Evolutionary conservation across 1,139 yeast genomes (phyloP), one percentile per base, ranked within the genome.

Genomic region (Debaryomyces coudertii): DNA sequence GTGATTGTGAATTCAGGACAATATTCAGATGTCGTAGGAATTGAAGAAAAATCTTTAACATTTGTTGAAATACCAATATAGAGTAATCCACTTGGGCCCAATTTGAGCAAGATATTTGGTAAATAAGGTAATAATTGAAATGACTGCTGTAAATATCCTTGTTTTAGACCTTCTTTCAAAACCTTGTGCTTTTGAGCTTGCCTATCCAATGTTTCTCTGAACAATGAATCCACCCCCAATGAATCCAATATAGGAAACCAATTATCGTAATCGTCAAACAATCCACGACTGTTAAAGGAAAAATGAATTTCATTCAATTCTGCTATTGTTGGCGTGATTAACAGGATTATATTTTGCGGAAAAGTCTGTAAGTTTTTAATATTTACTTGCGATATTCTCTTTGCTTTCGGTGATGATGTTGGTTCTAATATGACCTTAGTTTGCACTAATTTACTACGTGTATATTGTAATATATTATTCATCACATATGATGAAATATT

Each of bases 241-340:
- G 78, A 63, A 58, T 89, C 96, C 18, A 89, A 65, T 1, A 83
- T 68, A 1, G 87, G 87, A 64, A 89, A 89, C 96, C 96, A 90
- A 3, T 64, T 56, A 42, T 84, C 85, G 22, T 77, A 66, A 53
- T 84, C 92, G 39, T 72, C 72, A 59, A 87, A 86, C 41, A 70
- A 65, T 5, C 76, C 90, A 2, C 62, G 53, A 0, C 54, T 54
- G 5, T 68, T 66, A 53, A 88, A 79, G 3, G 83, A 61, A 5
- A 69, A 68, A 60, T 79, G 79, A 37, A 90, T 76, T 1, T 80
- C 61, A 16, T 69, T 68, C 4, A 90, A 68, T 59, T 90, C 96
- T 9, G 69, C 66, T 1, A 72, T 61, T 1, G 95, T 90, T 0
- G 97, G 97, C 0, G 93, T 84, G 1, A 83, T 68, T 30, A 87